Evolutionary conservation across 768 basidiomycete species (phyloP).

Genomic region (Mrakia frigida): DNA sequence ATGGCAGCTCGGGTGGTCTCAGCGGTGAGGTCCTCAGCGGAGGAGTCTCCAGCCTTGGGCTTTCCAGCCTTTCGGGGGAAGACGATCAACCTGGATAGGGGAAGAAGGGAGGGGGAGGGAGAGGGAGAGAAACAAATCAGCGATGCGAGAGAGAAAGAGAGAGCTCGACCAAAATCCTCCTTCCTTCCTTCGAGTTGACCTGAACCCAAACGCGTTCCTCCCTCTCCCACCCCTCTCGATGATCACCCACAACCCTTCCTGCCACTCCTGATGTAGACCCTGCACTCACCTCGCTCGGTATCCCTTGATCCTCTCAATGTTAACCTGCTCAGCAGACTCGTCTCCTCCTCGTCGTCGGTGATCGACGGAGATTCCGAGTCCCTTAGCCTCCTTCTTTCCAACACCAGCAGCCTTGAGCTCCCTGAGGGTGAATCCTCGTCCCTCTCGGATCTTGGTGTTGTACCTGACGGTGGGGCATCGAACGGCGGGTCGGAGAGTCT

Average conservation of each 20-base stretch:
- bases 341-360: slow-evolving; percentile 93
- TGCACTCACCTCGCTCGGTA: slow-evolving; percentile 64
- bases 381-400: slow-evolving; percentile 83
- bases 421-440: slow-evolving; percentile 88
- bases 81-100: slow-evolving; percentile 65
- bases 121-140: not conserved
- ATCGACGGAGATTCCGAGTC: slow-evolving; percentile 92
- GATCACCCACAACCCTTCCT: not conserved
- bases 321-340: slow-evolving; percentile 92
- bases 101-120: not conserved
- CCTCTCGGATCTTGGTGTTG: slow-evolving; percentile 95
- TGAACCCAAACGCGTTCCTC: not conserved
- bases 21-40: slow-evolving; percentile 73
- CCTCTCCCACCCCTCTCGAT: not conserved
- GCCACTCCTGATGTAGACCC: not conserved
- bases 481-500: slow-evolving; percentile 91
- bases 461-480: slow-evolving; percentile 94
- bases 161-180: not conserved
- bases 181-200: not conserved
- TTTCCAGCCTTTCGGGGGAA: slow-evolving; percentile 95
- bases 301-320: slow-evolving; percentile 86
- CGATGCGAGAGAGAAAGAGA: not conserved
- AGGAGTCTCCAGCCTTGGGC: slow-evolving; percentile 91
- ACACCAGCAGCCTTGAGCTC: slow-evolving; percentile 97
- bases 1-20: slow-evolving; percentile 58